Evolutionary conservation across 495 filamentous ascomycete species (phyloP).

Genomic region (Thermothielavioides terrestris): DNA sequence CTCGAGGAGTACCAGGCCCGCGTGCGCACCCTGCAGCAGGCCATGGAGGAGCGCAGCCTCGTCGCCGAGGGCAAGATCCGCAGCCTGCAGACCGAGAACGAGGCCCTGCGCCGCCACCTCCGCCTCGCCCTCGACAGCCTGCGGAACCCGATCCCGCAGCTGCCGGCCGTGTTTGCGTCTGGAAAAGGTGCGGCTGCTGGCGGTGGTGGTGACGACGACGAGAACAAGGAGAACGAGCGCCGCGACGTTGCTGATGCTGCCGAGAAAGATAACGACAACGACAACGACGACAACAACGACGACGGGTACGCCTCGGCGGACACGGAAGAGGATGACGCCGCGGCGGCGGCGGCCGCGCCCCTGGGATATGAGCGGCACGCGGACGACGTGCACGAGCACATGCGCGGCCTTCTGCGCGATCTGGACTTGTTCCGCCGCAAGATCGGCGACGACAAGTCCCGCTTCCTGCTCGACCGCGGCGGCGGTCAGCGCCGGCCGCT

Average conservation of each 20-base stretch:
- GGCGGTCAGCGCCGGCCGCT: constrained; percentile 20
- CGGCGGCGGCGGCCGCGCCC: too few species aligned
- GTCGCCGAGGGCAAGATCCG: constrained; percentile 88
- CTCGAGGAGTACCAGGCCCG: constrained; percentile 87
- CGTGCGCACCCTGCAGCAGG: constrained; percentile 75
- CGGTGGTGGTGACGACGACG: constrained; percentile 17
- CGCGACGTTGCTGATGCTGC: too few species aligned
- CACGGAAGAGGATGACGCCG: constrained; percentile 19
- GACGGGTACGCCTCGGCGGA: constrained; percentile 25
- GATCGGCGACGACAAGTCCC: constrained; percentile 61
- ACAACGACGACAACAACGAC: constrained; percentile 21
- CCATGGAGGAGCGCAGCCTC: constrained; percentile 87
- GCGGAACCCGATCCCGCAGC: constrained; percentile 85
- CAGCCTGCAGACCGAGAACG: constrained; percentile 77
- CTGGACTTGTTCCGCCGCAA: constrained; percentile 75
- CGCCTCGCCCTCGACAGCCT: constrained; percentile 77
- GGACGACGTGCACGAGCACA: constrained; percentile 56
- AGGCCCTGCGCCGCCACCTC: constrained; percentile 75
- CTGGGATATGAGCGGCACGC: constrained; percentile 46
- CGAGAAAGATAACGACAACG: too few species aligned
- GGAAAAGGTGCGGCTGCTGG: too few species aligned
- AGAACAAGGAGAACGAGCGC: not conserved
- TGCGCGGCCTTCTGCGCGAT: constrained; percentile 66
- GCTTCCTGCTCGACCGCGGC: constrained; percentile 40
- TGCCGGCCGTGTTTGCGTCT: too few species aligned